A percentile compares a stretch with the other conserved stretches of the same genome.
Evolutionary conservation across 148 eudicot genomes (phyloP).

Genomic region (Spergularia marina): DNA sequence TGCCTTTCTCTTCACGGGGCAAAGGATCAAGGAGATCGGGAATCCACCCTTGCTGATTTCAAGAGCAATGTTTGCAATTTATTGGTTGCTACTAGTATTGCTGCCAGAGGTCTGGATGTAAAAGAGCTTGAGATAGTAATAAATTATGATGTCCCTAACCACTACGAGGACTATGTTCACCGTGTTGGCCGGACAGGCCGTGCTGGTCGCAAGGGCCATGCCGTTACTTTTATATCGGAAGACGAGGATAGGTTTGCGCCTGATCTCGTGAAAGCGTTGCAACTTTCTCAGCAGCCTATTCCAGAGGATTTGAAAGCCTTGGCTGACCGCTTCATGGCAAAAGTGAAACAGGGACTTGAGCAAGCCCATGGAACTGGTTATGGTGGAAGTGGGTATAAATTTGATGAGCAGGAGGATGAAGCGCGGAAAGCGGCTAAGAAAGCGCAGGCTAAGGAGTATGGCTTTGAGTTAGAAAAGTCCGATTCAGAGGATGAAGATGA

Average conservation of each 20-base stretch:
- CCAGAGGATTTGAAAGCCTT: slow-evolving; percentile 68
- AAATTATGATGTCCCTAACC: slow-evolving; percentile 71
- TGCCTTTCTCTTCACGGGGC: slow-evolving; percentile 83
- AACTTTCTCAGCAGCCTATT: slow-evolving; percentile 64
- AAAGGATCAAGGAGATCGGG: slow-evolving; percentile 80
- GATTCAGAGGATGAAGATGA: slow-evolving; percentile 86
- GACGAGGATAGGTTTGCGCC: slow-evolving; percentile 71
- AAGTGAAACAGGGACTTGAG: slow-evolving; percentile 74
- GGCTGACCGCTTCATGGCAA: slow-evolving; percentile 66
- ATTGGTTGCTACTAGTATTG: slow-evolving; percentile 73
- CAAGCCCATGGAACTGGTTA: slow-evolving; percentile 75
- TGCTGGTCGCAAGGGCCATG: slow-evolving; percentile 75
- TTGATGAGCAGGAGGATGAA: slow-evolving; percentile 84
- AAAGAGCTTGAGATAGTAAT: slow-evolving; percentile 76
- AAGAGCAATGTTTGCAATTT: slow-evolving; percentile 72
- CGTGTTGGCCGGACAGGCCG: slow-evolving; percentile 83
- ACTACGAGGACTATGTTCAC: slow-evolving; percentile 80
- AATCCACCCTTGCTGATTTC: slow-evolving; percentile 71
- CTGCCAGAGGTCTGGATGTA: slow-evolving; percentile 81
- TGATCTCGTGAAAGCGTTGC: slow-evolving; percentile 69
- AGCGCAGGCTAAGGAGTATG: slow-evolving; percentile 53
- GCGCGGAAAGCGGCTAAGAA: slow-evolving; percentile 79
- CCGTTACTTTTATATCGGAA: slow-evolving; percentile 63
- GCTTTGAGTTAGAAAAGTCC: slow-evolving; percentile 75
- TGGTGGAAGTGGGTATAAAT: slow-evolving; percentile 82